Conservation (phyloP, 2,329 filamentous ascomycete species). For the Neurospora sp. region DNA sequence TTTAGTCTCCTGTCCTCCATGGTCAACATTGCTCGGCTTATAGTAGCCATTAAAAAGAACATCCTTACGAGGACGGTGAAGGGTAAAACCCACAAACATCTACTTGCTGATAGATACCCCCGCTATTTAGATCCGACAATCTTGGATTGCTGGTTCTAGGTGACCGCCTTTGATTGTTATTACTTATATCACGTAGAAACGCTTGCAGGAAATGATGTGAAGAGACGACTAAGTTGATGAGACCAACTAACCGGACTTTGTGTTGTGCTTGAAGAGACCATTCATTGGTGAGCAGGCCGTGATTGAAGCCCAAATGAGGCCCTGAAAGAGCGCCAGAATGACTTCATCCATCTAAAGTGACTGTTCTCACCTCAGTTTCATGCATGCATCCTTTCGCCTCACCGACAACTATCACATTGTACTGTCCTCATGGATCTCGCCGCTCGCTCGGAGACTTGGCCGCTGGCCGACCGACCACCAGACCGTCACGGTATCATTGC, state of each 20-base stretch:
- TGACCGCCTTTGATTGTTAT: no score
- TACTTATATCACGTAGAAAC: not conserved
- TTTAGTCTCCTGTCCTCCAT: not conserved
- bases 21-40: not conserved
- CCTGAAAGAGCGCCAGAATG: not conserved
- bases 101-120: not conserved
- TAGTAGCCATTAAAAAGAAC: not conserved
- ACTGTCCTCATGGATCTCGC: not conserved
- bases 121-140: not conserved
- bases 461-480: not conserved
- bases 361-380: not conserved
- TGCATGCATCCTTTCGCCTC: not conserved
- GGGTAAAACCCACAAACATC: not conserved
- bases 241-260: not conserved
- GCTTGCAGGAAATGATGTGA: not conserved
- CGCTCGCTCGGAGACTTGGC: not conserved
- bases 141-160: not conserved
- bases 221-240: not conserved
- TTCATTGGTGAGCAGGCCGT: not conserved
- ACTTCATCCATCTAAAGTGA: not conserved
- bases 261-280: not conserved
- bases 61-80: not conserved
- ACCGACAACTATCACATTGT: not conserved
- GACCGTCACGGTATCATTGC: not conserved
- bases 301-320: not conserved